Percentiles rank a stretch among this genome's conserved stretches.
Conservation (phyloP, 2,329 filamentous ascomycete genomes). For the Trichoderma sp. region DNA sequence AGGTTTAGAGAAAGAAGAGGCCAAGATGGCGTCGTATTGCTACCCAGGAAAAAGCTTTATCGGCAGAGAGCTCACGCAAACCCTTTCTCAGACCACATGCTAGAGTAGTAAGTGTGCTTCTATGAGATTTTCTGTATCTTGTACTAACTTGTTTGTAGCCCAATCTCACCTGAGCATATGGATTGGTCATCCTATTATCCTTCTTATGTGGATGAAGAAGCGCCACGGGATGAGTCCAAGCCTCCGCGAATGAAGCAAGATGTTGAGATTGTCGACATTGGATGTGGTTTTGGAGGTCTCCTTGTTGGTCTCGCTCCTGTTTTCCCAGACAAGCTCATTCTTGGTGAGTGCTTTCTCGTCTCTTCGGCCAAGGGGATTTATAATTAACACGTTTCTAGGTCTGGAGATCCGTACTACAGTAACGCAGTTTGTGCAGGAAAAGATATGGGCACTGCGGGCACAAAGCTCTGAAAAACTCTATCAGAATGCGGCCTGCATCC, state of each 20-base stretch:
- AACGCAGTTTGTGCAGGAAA: conserved; percentile 83
- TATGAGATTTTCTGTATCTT: background rate
- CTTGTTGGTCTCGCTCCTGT: conserved; percentile 79
- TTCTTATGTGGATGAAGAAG: conserved; percentile 54
- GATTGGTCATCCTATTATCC: conserved; percentile 88
- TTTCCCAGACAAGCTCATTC: conserved; percentile 75
- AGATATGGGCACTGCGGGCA: conserved; percentile 74
- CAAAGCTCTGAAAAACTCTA: conserved; percentile 61
- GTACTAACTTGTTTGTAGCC: conserved; percentile 50
- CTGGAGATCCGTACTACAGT: conserved; percentile 92
- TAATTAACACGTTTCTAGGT: conserved; percentile 46
- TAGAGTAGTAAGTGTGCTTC: conserved; percentile 67
- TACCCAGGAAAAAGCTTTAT: conserved; percentile 95
- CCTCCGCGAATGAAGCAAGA: conserved; percentile 49
- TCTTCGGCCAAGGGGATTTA: background rate
- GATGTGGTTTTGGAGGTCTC: conserved; percentile 92
- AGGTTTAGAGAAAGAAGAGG: conserved; percentile 58
- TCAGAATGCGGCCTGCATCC: conserved; percentile 84
- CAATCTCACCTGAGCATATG: conserved; percentile 76
- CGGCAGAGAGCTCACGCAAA: conserved; percentile 96
- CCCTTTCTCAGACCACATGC: conserved; percentile 89
- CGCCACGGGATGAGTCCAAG: conserved; percentile 31
- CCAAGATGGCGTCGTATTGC: conserved; percentile 52
- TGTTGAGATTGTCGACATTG: conserved; percentile 93
- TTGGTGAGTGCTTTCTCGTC: conserved; percentile 56